Evolutionary conservation across 805 yeast genomes (phyloP).

Genomic region (Saturnispora sanitii): DNA sequence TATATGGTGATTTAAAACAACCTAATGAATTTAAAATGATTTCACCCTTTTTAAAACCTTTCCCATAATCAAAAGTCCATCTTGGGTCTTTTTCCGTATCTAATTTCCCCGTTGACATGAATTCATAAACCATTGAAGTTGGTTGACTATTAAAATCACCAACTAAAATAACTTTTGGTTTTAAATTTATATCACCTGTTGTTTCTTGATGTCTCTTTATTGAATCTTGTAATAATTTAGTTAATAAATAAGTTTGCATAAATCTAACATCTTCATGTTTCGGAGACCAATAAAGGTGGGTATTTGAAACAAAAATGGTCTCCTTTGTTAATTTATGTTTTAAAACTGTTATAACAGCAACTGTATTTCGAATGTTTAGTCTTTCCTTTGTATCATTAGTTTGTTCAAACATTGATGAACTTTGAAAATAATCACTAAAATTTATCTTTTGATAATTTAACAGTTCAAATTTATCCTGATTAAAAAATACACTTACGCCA

Average conservation of each 20-base stretch:
- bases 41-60: conserved; percentile 8
- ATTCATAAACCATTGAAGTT: conserved; percentile 39
- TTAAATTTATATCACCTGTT: conserved; percentile 5
- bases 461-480: conserved; percentile 37
- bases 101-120: conserved; percentile 26
- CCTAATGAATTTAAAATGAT: conserved; percentile 11
- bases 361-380: conserved; percentile 42
- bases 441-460: conserved; percentile 26
- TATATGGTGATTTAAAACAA: conserved; percentile 23
- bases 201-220: conserved; percentile 18
- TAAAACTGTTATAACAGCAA: conserved; percentile 41
- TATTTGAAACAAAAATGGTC: conserved; percentile 40
- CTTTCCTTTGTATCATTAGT: conserved; percentile 29
- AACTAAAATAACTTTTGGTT: conserved; percentile 33
- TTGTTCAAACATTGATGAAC: conserved; percentile 22
- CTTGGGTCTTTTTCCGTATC: conserved; percentile 13
- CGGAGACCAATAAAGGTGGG: conserved; percentile 52
- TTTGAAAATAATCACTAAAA: conserved; percentile 23
- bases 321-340: conserved; percentile 34
- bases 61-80: conserved; percentile 16
- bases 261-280: conserved; percentile 45
- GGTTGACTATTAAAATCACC: conserved; percentile 52
- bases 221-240: conserved; percentile 25
- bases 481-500: conserved; percentile 49
- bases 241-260: conserved; percentile 40